Percentiles rank a stretch among this genome's conserved stretches.
Evolutionary conservation across 768 basidiomycete species (phyloP).

Genomic region (Collybia mongolica): DNA sequence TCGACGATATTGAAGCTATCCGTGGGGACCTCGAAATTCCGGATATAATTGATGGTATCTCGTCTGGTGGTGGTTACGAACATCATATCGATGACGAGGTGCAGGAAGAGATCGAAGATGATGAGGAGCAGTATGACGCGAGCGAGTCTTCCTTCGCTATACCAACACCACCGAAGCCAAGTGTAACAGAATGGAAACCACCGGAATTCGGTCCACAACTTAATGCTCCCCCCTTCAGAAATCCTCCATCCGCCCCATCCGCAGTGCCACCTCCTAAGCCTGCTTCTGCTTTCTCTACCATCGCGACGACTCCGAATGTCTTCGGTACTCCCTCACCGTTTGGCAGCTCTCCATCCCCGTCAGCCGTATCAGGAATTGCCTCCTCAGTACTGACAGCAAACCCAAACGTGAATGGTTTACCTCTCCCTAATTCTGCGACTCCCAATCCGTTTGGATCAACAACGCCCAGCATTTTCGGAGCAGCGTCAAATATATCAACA

Average conservation of each 20-base stretch:
- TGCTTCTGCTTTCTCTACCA: conserved; percentile 36
- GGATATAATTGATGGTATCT: conserved; percentile 69
- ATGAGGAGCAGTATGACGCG: conserved; percentile 15
- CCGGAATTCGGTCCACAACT: conserved; percentile 1
- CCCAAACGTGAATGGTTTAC: not conserved
- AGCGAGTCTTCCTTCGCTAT: not conserved
- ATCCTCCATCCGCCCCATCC: conserved; percentile 12
- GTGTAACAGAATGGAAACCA: conserved; percentile 16
- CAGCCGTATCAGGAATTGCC: conserved; percentile 12
- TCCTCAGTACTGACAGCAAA: not conserved
- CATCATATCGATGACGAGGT: conserved; percentile 23
- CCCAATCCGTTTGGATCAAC: not conserved
- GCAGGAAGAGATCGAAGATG: conserved; percentile 17
- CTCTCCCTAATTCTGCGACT: not conserved
- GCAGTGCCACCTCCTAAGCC: conserved; percentile 14
- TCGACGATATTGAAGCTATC: conserved; percentile 72
- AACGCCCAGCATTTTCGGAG: not conserved
- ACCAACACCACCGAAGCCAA: conserved; percentile 16
- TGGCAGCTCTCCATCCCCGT: conserved; percentile 21
- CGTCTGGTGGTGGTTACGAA: conserved; percentile 17
- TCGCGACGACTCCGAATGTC: conserved; percentile 36
- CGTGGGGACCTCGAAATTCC: conserved; percentile 53
- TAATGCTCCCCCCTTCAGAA: conserved; percentile 8
- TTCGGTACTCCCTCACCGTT: conserved; percentile 37
- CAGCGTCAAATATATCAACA: not conserved